Evolutionary conservation across 768 basidiomycete species (phyloP).

Genomic region (Thelephora aurantiotincta): DNA sequence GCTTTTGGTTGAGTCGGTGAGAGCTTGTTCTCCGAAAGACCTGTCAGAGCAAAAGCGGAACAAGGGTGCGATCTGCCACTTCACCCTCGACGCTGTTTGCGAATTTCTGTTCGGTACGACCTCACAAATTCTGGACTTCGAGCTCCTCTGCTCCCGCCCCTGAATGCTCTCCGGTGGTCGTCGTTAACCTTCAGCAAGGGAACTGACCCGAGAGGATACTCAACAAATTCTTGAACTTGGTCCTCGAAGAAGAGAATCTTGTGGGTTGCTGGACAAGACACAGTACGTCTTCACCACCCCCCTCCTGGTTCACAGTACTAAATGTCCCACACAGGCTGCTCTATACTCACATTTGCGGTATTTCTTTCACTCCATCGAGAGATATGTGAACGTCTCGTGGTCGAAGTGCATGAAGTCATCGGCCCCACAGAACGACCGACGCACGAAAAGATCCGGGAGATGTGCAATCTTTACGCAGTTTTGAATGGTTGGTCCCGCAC

Average conservation of each 20-base stretch:
- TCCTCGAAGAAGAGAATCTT: slow-evolving; percentile 31
- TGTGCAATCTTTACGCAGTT: slow-evolving; percentile 21
- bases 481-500: slow-evolving; percentile 16
- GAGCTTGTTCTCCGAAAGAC: neutral
- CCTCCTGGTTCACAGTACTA: no score
- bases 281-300: slow-evolving; percentile 7
- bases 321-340: slow-evolving; percentile 13
- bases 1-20: no score
- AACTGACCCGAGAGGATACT: slow-evolving; percentile 15
- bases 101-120: slow-evolving; percentile 42
- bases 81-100: slow-evolving; percentile 45
- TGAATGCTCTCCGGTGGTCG: slow-evolving; percentile 12
- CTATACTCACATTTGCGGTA: slow-evolving; percentile 18
- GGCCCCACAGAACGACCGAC: slow-evolving; percentile 16
- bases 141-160: slow-evolving; percentile 30
- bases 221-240: slow-evolving; percentile 36
- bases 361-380: slow-evolving; percentile 20
- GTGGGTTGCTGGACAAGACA: slow-evolving; percentile 20
- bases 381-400: slow-evolving; percentile 16
- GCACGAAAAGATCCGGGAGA: slow-evolving; percentile 19
- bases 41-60: no score
- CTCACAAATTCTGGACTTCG: slow-evolving; percentile 30
- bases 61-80: slow-evolving; percentile 42
- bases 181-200: slow-evolving; percentile 1
- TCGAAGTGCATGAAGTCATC: slow-evolving; percentile 19